Evolutionary conservation across 441 rosid species (phyloP).

Genomic region (Gossypium gossypioides): DNA sequence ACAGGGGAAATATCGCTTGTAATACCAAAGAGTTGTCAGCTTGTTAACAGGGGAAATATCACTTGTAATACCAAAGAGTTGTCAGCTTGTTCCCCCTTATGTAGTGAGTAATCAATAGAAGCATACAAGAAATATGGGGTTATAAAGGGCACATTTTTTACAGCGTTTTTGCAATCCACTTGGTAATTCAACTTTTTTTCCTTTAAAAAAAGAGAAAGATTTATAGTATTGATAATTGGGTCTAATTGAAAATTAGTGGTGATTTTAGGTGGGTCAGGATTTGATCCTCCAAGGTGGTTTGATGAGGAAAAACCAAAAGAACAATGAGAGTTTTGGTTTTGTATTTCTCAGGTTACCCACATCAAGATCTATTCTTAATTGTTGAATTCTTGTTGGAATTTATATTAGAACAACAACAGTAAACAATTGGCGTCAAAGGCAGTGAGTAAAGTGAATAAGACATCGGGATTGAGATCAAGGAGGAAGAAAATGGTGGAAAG

Average conservation of each 20-base stretch:
- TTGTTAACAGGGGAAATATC: slow-evolving; percentile 80
- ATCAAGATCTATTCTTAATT: background rate
- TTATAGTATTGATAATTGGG: background rate
- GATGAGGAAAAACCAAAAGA: slow-evolving; percentile 42
- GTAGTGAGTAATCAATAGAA: slow-evolving; percentile 84
- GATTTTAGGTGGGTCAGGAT: slow-evolving; percentile 64
- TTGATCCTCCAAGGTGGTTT: slow-evolving; percentile 87
- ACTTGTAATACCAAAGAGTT: slow-evolving; percentile 66
- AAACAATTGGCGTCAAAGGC: too few relatives aligned
- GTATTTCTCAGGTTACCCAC: background rate
- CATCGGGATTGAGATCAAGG: too few relatives aligned
- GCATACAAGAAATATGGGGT: slow-evolving; percentile 89
- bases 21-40: slow-evolving; percentile 68
- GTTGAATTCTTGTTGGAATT: background rate
- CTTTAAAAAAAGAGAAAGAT: background rate
- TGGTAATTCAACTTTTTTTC: slow-evolving; percentile 27
- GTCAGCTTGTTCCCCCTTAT: slow-evolving; percentile 71
- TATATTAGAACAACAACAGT: background rate
- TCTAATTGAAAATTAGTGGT: background rate
- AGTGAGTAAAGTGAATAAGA: too few relatives aligned
- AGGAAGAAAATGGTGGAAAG: too few relatives aligned
- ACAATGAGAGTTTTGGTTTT: slow-evolving; percentile 22
- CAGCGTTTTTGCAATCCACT: slow-evolving; percentile 80
- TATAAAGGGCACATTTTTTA: slow-evolving; percentile 58
- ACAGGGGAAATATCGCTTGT: slow-evolving; percentile 86